A percentile compares a stretch with the other conserved stretches of the same genome.
Conservation (phyloP, 176 grass and related monocot genomes). For the Chrysopogon serrulatus region DNA sequence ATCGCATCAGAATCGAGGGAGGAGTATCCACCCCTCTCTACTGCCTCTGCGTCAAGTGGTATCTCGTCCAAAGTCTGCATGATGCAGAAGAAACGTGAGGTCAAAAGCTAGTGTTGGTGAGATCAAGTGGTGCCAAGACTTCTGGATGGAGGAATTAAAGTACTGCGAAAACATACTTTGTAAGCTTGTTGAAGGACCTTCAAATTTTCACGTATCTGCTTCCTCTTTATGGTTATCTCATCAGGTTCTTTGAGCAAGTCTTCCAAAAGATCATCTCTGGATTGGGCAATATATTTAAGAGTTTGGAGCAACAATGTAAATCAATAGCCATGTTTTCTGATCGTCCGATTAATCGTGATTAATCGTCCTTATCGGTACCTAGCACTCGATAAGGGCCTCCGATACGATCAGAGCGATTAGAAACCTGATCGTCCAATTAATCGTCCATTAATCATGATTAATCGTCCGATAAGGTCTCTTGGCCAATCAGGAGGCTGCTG, state of each 20-base stretch:
- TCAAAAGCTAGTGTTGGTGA: background rate
- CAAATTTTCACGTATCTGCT: constrained; percentile 69
- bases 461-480: too few species aligned
- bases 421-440: too few species aligned
- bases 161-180: constrained; percentile 41
- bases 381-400: too few species aligned
- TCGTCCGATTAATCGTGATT: too few species aligned
- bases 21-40: constrained; percentile 88
- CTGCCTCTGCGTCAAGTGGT: constrained; percentile 82
- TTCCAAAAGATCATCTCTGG: constrained; percentile 70
- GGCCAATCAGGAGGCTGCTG: too few species aligned
- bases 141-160: background rate
- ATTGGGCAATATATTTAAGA: constrained; percentile 17
- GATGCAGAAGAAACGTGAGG: background rate
- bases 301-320: background rate
- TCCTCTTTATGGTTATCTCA: constrained; percentile 82
- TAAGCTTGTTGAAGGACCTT: constrained; percentile 94
- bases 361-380: too few species aligned
- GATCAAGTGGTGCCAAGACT: constrained; percentile 1
- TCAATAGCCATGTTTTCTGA: too few species aligned
- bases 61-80: constrained; percentile 90
- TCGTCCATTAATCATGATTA: too few species aligned
- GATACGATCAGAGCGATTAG: too few species aligned
- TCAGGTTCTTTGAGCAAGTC: constrained; percentile 95
- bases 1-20: constrained; percentile 52